Base-by-base conservation (phyloP, 805 yeast species). In the Saturnispora ahearnii region DNA sequence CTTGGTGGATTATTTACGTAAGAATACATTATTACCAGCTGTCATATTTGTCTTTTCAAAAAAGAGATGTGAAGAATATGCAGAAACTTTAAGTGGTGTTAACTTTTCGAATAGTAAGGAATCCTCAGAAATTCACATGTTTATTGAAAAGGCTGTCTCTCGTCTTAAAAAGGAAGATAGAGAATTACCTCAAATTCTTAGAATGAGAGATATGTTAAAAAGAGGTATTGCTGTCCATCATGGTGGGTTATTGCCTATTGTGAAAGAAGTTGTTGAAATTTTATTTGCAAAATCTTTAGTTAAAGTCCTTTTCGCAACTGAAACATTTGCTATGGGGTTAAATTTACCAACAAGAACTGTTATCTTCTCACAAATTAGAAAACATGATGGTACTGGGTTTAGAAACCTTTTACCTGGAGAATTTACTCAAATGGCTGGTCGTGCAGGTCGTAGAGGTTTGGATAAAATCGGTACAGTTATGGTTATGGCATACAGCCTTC, bases 171-270 rank as follows among this genome's bases (percentile, higher is more conserved):
- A 82, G 58, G 99, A 93, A 60, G 99, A 93, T 63, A 76, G 98
- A 54, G 91, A 85, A 50, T 71, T 93, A 45, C 98, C 99, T 1
- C 99, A 93, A 67, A 91, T 93, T 51, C 55, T 87, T 53, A 81
- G 85, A 55, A 75, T 91, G 52, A 75, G 95, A 57, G 95, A 88
- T 30, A 72, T 91, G 74, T 67, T 93, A 41, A 77, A 87, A 41
- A 74, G 97, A 61, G 99, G 99, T 50, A 85, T 93, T 55, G 99
- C 99, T 62, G 93, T 93, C 60, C 99, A 93, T 72, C 99, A 93
- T 68, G 88, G 97, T 48, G 99, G 99, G 31, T 72, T 93, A 44
- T 73, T 93, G 55, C 99, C 98, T 0, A 72, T 93, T 52, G 72
- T 93, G 57, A 82, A 84, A 63, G 83, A 98, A 69, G 99, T 98